Evolutionary conservation across 2,329 filamentous ascomycete genomes (phyloP).

Genomic region (Colletotrichum higginsianum): DNA sequence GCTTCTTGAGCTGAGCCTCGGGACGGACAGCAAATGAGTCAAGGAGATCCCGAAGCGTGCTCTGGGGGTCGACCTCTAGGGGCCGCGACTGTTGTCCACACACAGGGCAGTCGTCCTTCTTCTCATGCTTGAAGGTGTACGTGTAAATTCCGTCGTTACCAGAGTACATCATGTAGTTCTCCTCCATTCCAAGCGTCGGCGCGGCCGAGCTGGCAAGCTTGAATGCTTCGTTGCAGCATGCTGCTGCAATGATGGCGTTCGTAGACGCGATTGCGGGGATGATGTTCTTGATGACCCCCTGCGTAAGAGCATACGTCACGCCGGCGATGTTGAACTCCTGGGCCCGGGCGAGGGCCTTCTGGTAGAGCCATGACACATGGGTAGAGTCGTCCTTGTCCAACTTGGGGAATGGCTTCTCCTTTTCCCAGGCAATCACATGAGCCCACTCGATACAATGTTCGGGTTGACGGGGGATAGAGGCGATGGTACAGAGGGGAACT

Average conservation of each 20-base stretch:
- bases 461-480: slow-evolving; percentile 95
- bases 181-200: slow-evolving; percentile 82
- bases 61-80: slow-evolving; percentile 77
- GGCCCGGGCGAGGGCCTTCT: slow-evolving; percentile 85
- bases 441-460: slow-evolving; percentile 99
- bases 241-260: slow-evolving; percentile 95
- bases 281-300: slow-evolving; percentile 99
- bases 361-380: slow-evolving; percentile 97
- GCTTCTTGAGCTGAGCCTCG: slow-evolving; percentile 94
- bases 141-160: slow-evolving; percentile 97
- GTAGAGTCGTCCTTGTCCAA: slow-evolving; percentile 97
- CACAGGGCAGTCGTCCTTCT: slow-evolving; percentile 94
- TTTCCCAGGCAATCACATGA: slow-evolving; percentile 97
- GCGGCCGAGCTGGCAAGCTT: slow-evolving; percentile 91
- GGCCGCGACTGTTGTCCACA: slow-evolving; percentile 88
- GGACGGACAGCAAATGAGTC: slow-evolving; percentile 86
- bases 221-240: slow-evolving; percentile 96
- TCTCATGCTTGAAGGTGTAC: slow-evolving; percentile 95
- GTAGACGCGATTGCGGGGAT: slow-evolving; percentile 98
- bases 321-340: slow-evolving; percentile 91
- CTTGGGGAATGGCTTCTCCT: slow-evolving; percentile 83
- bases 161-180: slow-evolving; percentile 99
- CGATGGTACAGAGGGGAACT: slow-evolving; percentile 95
- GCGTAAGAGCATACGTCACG: slow-evolving; percentile 95
- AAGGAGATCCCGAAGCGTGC: slow-evolving; percentile 86